Base-by-base conservation (phyloP, 2,329 filamentous ascomycete species). In the Huntiella abstrusa region DNA sequence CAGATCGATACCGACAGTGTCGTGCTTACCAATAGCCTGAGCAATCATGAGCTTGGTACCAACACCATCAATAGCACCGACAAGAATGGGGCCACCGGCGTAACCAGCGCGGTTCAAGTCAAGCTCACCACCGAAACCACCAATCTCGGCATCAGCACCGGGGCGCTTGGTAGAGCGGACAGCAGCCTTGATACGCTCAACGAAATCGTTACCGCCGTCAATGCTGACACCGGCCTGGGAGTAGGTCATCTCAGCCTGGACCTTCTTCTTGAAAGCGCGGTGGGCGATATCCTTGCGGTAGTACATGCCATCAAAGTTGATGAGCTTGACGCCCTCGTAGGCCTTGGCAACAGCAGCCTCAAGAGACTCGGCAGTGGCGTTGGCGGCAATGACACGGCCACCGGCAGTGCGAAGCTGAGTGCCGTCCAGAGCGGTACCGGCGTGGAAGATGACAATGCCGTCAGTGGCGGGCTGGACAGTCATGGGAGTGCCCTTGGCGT, bases 11-110 rank as follows among this genome's bases (percentile, higher is more conserved):
- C 91, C 91, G 8, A 98, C 88, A 3, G 87, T 94, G 61, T 88
- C 79, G 63, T 95, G 91, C 64, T 92, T 85, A 55, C 77, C 73
- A 66, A 92, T 83, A 10, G 77, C 75, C 59, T 95, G 88, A 0
- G 91, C 91, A 56, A 98, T 84, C 71, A 92, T 92, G 55, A 96
- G 79, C 67, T 96, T 96, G 42, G 88, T 96, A 50, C 88, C 91
- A 34, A 96, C 86, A 45, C 91, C 91, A 58, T 98, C 91, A 53
- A 95, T 96, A 50, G 86, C 87, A 47, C 83, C 83, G n/a, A 96
- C 84, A 19, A 96, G 65, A 48, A 87, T 80, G 8, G 88, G 87
- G 0, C 81, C 74, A 33, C 51, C 47, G 33, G 51, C 47, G 34
- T 55, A 53, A 6, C 80, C 80, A 7, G 83, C 81, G 35, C 71